Evolutionary conservation across 345 rosid species (phyloP).

Genomic region (Salix suchowensis): DNA sequence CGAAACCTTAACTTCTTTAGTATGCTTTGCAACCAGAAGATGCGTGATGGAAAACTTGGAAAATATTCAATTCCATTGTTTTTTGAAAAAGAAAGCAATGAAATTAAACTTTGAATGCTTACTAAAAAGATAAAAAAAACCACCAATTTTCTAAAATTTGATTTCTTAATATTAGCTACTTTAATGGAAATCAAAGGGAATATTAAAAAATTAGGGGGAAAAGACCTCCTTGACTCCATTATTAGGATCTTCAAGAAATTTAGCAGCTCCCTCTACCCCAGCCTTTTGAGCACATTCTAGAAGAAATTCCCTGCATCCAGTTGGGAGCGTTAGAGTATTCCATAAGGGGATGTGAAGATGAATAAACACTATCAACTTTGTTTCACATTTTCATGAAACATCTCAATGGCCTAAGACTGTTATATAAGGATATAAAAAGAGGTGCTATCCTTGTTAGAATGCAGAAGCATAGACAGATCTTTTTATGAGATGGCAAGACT

Average conservation of each 20-base stretch:
- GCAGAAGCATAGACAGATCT: too few relatives aligned
- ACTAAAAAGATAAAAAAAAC: neutral
- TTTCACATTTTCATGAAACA: neutral
- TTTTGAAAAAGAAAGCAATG: too few relatives aligned
- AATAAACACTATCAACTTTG: neutral
- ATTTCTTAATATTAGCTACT: neutral
- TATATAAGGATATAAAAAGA: neutral
- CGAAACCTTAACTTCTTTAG: neutral
- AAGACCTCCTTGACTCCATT: slow-evolving; percentile 60
- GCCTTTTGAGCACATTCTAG: slow-evolving; percentile 66
- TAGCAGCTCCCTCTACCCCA: slow-evolving; percentile 78
- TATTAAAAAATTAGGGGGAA: neutral
- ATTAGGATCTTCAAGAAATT: slow-evolving; percentile 66
- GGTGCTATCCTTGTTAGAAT: too few relatives aligned
- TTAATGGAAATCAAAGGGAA: neutral
- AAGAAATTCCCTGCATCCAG: slow-evolving; percentile 61
- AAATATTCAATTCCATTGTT: too few relatives aligned
- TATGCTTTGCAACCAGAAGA: neutral
- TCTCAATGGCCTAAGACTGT: neutral
- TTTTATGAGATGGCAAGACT: too few relatives aligned
- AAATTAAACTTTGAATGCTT: neutral
- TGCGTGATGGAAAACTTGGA: neutral
- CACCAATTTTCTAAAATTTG: neutral
- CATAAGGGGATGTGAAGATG: neutral
- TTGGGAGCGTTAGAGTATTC: neutral